Base-by-base conservation (phyloP, 352 stramenopile genomes). In the Globisporangium echinulatum region DNA sequence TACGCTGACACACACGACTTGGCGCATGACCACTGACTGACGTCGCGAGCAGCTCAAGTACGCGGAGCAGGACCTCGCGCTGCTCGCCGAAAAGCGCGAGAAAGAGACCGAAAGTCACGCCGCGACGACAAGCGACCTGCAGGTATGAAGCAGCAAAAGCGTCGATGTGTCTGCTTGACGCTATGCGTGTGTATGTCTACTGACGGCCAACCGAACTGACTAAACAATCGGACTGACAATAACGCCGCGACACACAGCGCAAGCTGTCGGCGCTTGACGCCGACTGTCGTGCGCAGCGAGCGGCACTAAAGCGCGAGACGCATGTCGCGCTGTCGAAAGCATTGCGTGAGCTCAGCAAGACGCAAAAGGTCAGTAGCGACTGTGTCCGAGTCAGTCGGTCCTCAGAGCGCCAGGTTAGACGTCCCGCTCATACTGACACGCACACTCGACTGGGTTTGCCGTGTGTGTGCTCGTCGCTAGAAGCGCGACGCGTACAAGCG, bases 401-500 rank as follows among this genome's bases (percentile, higher is more conserved):
- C 10, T 47, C 42, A 14, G 4, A 47, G 13, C 42, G 10, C 9
- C 42, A 47, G 5, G 42, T 47, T 14, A n/a, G 42, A 47, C 42
- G 5, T 44, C 40, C 11, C 40, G n/a, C 2, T 25, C 19, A 2
- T 5, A 37, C 47, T 52, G 7, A 33, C 7, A 11, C 17, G 33
- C 48, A 37, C 48, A 11, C 47, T 6, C 47, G n/a, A 14, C 7
- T 19, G 19, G 25, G 25, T 33, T 33, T 33, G 25, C 25, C 25
- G 25, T 33, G 25, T 33, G 25, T 33, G 25, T 33, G 25, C 25
- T 33, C 25, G 25, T 4, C 50, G 0, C 15, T 66, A 88, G 77
- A 92, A 93, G 71, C 74, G 80, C 14, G 79, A 93, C 56, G 79
- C 79, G 36, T 93, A 90, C 65, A 93, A 93, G 48, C 71, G 73